A percentile compares a stretch with the other conserved stretches of the same genome.
Evolutionary conservation across 129 eudicot genomes (phyloP).

Genomic region (Chrysanthemum seticuspe): DNA sequence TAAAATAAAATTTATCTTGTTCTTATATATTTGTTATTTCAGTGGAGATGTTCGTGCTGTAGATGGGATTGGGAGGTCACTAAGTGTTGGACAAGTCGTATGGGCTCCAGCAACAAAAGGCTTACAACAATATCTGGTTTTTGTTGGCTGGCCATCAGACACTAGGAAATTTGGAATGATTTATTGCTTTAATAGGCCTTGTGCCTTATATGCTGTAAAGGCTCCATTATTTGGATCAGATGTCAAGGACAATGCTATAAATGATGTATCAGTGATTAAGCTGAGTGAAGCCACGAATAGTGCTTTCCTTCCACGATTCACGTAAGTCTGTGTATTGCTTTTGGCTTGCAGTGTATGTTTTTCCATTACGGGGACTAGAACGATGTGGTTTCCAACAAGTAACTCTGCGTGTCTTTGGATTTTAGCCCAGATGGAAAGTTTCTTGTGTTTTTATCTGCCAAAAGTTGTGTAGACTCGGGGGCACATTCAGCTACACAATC

Average conservation of each 20-base stretch:
- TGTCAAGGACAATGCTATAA: conserved; percentile 36
- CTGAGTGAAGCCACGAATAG: conserved; percentile 72
- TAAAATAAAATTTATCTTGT: not conserved
- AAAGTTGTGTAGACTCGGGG: conserved; percentile 74
- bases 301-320: conserved; percentile 84
- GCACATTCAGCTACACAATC: conserved; percentile 91
- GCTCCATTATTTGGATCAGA: conserved; percentile 55
- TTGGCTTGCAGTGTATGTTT: no score
- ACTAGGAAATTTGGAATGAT: conserved; percentile 82
- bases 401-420: conserved; percentile 30
- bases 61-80: conserved; percentile 61
- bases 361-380: not conserved
- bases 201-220: conserved; percentile 79
- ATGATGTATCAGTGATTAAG: conserved; percentile 39
- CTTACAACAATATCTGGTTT: conserved; percentile 59
- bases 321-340: conserved; percentile 38
- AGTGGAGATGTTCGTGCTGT: conserved; percentile 90
- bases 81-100: conserved; percentile 92
- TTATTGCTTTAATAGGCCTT: conserved; percentile 86
- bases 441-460: conserved; percentile 88
- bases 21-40: conserved; percentile 24
- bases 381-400: not conserved
- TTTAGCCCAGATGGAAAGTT: conserved; percentile 84
- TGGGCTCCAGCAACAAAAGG: conserved; percentile 79
- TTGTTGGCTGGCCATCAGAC: conserved; percentile 94